Conservation (phyloP, 352 stramenopile species). For the Phytophthora brassicae region DNA sequence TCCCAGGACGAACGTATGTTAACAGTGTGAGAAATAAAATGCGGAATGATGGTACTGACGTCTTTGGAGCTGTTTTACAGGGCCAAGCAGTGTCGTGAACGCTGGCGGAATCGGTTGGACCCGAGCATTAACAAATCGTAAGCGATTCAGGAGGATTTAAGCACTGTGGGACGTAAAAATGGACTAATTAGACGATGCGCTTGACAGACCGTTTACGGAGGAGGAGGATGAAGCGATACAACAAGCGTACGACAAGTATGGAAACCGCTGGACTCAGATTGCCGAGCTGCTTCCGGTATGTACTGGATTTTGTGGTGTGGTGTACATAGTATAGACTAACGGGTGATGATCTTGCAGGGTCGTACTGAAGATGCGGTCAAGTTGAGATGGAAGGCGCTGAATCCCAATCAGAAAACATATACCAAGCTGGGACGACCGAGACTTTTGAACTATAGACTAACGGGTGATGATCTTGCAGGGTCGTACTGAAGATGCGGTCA, state of each 20-base stretch:
- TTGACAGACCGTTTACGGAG: slow-evolving; percentile 56
- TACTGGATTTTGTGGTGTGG: neutral
- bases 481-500: slow-evolving; percentile 80
- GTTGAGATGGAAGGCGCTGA: slow-evolving; percentile 79
- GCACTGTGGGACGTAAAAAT: neutral
- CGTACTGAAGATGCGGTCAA: slow-evolving; percentile 84
- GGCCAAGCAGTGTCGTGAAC: slow-evolving; percentile 95
- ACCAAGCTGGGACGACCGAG: slow-evolving; percentile 73
- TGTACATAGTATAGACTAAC: neutral
- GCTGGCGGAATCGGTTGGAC: slow-evolving; percentile 96
- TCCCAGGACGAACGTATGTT: slow-evolving; percentile 68
- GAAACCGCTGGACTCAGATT: slow-evolving; percentile 89
- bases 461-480: slow-evolving; percentile 34
- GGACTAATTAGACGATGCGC: slow-evolving; percentile 5
- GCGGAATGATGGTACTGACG: neutral
- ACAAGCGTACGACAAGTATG: slow-evolving; percentile 78
- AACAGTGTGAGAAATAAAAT: neutral
- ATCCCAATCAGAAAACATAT: slow-evolving; percentile 78
- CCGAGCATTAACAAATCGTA: slow-evolving; percentile 91
- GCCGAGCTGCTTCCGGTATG: slow-evolving; percentile 72
- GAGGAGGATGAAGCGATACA: slow-evolving; percentile 75
- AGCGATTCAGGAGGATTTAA: slow-evolving; percentile 1
- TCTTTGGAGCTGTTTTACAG: slow-evolving; percentile 27
- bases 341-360: slow-evolving; percentile 33
- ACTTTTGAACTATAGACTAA: slow-evolving; percentile 34